Evolutionary conservation across 768 basidiomycete genomes (phyloP).

Genomic region (Cantharellus cinnabarinus): DNA sequence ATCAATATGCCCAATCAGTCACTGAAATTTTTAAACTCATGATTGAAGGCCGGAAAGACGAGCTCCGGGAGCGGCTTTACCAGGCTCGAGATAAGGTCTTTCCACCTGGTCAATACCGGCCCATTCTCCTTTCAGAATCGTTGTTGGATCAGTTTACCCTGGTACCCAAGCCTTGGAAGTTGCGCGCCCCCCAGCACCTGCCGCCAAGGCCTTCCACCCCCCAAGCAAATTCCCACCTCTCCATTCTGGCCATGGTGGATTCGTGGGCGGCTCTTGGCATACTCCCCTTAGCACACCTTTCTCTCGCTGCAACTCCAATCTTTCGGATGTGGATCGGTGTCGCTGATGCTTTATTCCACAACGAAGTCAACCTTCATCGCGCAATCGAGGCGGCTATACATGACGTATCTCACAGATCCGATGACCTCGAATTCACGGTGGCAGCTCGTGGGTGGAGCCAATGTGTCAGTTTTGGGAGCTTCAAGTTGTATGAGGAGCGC

Average conservation of each 20-base stretch:
- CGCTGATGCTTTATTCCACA: constrained; percentile 84
- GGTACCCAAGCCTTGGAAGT: constrained; percentile 18
- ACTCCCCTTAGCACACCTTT: constrained; percentile 76
- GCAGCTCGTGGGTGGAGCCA: constrained; percentile 93
- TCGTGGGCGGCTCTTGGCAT: constrained; percentile 82
- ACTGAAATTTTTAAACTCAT: constrained; percentile 93
- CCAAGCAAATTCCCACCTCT: constrained; percentile 65
- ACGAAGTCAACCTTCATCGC: constrained; percentile 33
- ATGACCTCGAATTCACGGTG: constrained; percentile 87
- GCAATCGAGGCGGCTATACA: constrained; percentile 57
- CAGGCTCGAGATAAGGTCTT: constrained; percentile 63
- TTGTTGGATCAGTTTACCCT: constrained; percentile 81
- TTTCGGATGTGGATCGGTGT: constrained; percentile 96
- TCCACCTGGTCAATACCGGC: constrained; percentile 18
- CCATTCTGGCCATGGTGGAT: constrained; percentile 94
- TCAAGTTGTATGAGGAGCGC: constrained; percentile 65
- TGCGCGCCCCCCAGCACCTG: neutral
- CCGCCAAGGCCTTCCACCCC: neutral
- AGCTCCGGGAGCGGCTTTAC: constrained; percentile 51
- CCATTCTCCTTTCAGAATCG: constrained; percentile 68
- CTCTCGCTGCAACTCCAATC: constrained; percentile 85
- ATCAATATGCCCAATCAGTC: constrained; percentile 70
- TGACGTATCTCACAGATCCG: constrained; percentile 60
- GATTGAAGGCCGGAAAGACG: constrained; percentile 37
- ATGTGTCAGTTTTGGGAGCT: constrained; percentile 79